Conservation (phyloP, 768 basidiomycete genomes). For the Panellus pusillus region DNA sequence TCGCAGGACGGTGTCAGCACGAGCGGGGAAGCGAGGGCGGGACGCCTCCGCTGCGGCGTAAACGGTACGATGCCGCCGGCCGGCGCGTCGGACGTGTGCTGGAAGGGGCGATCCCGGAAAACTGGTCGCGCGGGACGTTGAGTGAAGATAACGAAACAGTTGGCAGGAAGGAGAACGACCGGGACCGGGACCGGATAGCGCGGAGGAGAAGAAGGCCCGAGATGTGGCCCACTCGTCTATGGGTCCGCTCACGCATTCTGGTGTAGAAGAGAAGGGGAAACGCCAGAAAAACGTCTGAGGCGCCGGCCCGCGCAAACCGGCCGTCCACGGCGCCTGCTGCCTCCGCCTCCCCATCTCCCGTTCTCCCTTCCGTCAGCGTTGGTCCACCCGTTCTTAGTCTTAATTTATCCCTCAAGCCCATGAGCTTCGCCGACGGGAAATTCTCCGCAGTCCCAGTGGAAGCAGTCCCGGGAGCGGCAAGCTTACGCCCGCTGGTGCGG, state of each 20-base stretch:
- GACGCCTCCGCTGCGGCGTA: background rate
- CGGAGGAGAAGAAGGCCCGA: constrained; percentile 21
- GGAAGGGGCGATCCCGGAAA: background rate
- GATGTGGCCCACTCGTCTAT: constrained; percentile 19
- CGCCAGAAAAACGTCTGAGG: constrained; percentile 27
- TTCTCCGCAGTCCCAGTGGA: background rate
- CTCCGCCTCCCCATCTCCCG: constrained; percentile 1
- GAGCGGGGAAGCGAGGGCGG: background rate
- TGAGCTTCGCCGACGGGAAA: background rate
- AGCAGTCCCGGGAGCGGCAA: constrained; percentile 11
- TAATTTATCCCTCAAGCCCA: constrained; percentile 16
- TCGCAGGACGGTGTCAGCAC: constrained; percentile 6
- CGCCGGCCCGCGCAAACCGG: constrained; percentile 15
- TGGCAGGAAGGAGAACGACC: constrained; percentile 1
- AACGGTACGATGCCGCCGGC: constrained; percentile 9
- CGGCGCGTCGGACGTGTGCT: constrained; percentile 7
- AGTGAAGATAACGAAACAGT: background rate
- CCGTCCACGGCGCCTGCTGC: background rate
- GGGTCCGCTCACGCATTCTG: constrained; percentile 8
- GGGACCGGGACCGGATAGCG: constrained; percentile 22
- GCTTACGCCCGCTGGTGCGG: constrained; percentile 22
- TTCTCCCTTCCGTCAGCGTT: background rate
- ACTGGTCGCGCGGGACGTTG: background rate
- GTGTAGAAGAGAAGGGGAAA: constrained; percentile 29
- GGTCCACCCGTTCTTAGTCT: constrained; percentile 16